Base-by-base conservation (phyloP, 73 alveolate species). In the Paramecium caudatum region DNA sequence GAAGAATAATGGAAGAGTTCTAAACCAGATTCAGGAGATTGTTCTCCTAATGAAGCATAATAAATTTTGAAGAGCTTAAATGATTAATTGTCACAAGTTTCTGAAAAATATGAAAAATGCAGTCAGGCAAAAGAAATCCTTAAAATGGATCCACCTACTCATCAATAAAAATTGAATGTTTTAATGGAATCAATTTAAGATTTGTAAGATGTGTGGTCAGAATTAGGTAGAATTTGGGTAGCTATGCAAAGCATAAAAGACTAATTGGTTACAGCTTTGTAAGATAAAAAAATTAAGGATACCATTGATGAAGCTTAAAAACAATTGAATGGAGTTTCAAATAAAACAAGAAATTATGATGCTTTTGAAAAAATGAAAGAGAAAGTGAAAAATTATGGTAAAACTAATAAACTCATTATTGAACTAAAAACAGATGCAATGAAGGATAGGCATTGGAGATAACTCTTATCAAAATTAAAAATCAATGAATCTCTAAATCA, bases 401-500 rank as follows among this genome's bases (percentile, higher is more conserved):
- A 97, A 85, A 95, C 94, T 94, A 98, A 98, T 87, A 78, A 45
- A 45, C 93, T 96, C 36, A 92, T 97, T 4, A 62, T 91, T 13
- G 99, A 98, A 43, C 91, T 98, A 82, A 97, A 98, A 82, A 95
- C 99, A 3, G 99, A 98, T 48, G 99, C 99, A 13, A 95, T 98
- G 97, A 98, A 98, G 82, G 99, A 94, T 34, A 85, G 99, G 39
- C 94, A 90, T 36, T 98, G 99, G 99, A 97, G 94, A 91, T 90
- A 88, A 47, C 92, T 98, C 39, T 94, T 94, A 15, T 63, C 86
- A 83, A 91, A 94, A 61, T 95, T 97, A 68, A 94, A 95, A 55
- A 92, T 98, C 33, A 96, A 94, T 84, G 94, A 32, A 34, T 46
- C 93, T 13, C 55, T 63, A 63, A 62, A 86, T 19, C 69, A 86